These are phyloP conservation scores for Vigna nakashimae DNA, from an alignment of 306 rosid genomes.

Conservation along the genomic window DNA sequence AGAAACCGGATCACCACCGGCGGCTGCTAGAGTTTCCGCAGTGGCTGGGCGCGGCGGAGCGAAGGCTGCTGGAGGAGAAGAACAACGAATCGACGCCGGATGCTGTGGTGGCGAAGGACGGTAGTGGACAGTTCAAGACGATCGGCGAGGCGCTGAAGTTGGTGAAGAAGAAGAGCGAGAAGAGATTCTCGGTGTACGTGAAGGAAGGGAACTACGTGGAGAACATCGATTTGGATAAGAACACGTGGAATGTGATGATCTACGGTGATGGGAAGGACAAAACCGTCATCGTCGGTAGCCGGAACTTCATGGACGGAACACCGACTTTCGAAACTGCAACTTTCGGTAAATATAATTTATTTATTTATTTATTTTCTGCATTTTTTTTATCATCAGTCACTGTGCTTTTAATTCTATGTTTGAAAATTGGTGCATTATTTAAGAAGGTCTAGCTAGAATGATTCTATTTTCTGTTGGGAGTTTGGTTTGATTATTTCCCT, in stretches of 20 bases:
- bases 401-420: not conserved
- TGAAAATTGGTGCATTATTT: slow-evolving; percentile 2
- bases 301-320: slow-evolving; percentile 73
- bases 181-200: slow-evolving; percentile 66
- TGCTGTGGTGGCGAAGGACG: slow-evolving; percentile 78
- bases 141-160: slow-evolving; percentile 59
- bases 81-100: slow-evolving; percentile 33
- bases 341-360: slow-evolving; percentile 65
- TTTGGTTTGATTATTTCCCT: not conserved
- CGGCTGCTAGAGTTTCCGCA: slow-evolving; percentile 67
- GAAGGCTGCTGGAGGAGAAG: slow-evolving; percentile 61
- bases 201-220: slow-evolving; percentile 79
- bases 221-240: slow-evolving; percentile 75
- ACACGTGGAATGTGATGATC: slow-evolving; percentile 90
- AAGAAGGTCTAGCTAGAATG: not conserved
- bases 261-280: slow-evolving; percentile 74
- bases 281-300: slow-evolving; percentile 67
- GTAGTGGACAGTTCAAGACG: slow-evolving; percentile 58
- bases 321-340: slow-evolving; percentile 84
- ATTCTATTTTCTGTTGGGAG: not conserved
- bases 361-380: not conserved
- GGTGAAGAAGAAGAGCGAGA: slow-evolving; percentile 69
- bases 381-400: not conserved
- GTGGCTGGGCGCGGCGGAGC: slow-evolving; percentile 77
- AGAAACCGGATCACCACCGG: slow-evolving; percentile 66